Evolutionary conservation across 805 yeast species (phyloP).

Genomic region (Cephaloascus fragrans): DNA sequence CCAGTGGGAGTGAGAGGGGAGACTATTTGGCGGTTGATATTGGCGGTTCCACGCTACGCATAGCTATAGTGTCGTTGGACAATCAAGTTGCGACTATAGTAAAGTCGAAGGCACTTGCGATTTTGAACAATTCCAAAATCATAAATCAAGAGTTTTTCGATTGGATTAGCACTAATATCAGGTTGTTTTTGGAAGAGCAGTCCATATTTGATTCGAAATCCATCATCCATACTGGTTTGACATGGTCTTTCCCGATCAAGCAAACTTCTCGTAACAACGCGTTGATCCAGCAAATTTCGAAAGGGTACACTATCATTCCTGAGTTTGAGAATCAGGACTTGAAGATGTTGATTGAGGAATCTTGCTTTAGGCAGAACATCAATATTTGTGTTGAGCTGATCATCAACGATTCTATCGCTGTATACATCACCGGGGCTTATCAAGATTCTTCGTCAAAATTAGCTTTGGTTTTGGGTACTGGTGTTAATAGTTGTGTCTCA

Average conservation of each 20-base stretch:
- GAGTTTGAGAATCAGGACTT: slow-evolving; percentile 33
- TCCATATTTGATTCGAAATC: slow-evolving; percentile 3
- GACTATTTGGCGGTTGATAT: slow-evolving; percentile 39
- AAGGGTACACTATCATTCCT: slow-evolving; percentile 42
- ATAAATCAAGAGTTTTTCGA: slow-evolving; percentile 33
- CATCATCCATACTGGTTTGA: slow-evolving; percentile 30
- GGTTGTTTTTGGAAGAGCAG: slow-evolving; percentile 16
- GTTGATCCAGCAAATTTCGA: slow-evolving; percentile 43
- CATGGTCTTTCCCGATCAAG: slow-evolving; percentile 50
- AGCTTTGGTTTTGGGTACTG: slow-evolving; percentile 63
- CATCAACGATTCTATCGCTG: slow-evolving; percentile 61
- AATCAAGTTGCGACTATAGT: slow-evolving; percentile 3
- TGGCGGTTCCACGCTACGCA: slow-evolving; percentile 47
- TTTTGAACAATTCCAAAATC: slow-evolving; percentile 25
- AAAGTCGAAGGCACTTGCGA: slow-evolving; percentile 21
- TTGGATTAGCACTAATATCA: slow-evolving; percentile 25
- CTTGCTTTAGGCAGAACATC: slow-evolving; percentile 15
- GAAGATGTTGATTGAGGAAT: slow-evolving; percentile 25
- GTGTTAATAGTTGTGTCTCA: slow-evolving; percentile 45
- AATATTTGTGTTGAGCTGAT: slow-evolving; percentile 31
- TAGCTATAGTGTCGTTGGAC: slow-evolving; percentile 13
- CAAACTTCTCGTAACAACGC: slow-evolving; percentile 32
- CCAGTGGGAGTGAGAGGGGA: slow-evolving; percentile 12
- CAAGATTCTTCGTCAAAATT: slow-evolving; percentile 24
- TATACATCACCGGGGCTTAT: slow-evolving; percentile 43